phyloP scores from a whole-genome alignment of 441 rosid genomes.

The Erodium trifolium region DNA sequence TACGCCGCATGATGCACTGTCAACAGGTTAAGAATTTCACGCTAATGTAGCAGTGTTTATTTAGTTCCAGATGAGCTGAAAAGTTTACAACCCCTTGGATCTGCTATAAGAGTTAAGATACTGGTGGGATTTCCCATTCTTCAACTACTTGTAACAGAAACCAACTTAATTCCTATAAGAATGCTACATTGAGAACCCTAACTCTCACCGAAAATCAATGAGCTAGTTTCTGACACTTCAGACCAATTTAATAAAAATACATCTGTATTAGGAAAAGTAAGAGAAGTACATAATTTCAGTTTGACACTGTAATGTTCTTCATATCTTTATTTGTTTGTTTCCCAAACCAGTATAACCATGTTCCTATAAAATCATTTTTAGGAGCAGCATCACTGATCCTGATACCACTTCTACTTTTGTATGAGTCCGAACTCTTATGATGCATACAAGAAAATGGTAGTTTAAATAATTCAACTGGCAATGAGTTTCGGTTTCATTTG shows the following conservation, averaged over 20 bases:
- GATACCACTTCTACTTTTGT: neutral
- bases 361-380: neutral
- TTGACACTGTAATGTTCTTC: neutral
- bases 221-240: neutral
- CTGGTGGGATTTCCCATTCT: no score
- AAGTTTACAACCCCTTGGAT: neutral
- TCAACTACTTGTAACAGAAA: neutral
- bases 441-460: neutral
- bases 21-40: neutral
- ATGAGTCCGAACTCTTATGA: neutral
- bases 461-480: neutral
- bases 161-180: neutral
- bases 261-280: neutral
- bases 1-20: neutral
- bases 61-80: neutral
- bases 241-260: neutral
- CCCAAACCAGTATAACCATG: neutral
- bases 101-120: neutral
- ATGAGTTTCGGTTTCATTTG: conserved; percentile 1
- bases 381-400: neutral
- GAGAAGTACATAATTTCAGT: neutral
- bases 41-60: neutral
- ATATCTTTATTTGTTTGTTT: neutral
- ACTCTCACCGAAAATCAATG: neutral
- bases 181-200: neutral